Conservation (phyloP, 2,329 filamentous ascomycete species). For the Sclerotinia subarctica region DNA sequence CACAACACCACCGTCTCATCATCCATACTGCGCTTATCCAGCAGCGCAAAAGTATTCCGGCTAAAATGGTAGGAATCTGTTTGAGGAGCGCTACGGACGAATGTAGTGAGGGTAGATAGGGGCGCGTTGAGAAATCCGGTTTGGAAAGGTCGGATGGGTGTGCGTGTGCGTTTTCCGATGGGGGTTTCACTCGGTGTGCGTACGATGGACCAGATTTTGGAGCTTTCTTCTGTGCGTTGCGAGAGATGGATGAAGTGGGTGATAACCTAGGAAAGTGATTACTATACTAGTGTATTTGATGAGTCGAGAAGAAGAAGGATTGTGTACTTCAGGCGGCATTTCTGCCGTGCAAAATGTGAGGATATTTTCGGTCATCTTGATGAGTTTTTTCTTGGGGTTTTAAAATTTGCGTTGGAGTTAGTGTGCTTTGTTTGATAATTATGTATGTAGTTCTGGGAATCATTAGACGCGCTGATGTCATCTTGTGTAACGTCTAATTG, state of each 20-base stretch:
- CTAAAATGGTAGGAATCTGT: not conserved
- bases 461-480: not conserved
- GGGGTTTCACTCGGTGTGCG: not conserved
- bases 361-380: not conserved
- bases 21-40: not conserved
- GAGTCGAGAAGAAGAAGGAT: not conserved
- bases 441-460: not conserved
- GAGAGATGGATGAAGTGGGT: not conserved
- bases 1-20: not conserved
- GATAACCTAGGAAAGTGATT: not conserved
- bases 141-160: not conserved
- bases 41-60: not conserved
- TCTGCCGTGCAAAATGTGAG: slow-evolving; percentile 1
- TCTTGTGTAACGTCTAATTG: not conserved
- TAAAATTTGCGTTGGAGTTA: too few species aligned
- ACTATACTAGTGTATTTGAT: not conserved
- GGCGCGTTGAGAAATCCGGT: not conserved
- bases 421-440: not conserved
- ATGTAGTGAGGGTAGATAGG: not conserved
- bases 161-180: not conserved
- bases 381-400: not conserved
- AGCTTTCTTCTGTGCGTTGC: not conserved
- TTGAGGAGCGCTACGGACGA: not conserved
- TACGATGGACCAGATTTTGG: not conserved
- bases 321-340: not conserved